phyloP scores from a whole-genome alignment of 2,329 filamentous ascomycete species.

The Colletotrichum theobromicola region DNA sequence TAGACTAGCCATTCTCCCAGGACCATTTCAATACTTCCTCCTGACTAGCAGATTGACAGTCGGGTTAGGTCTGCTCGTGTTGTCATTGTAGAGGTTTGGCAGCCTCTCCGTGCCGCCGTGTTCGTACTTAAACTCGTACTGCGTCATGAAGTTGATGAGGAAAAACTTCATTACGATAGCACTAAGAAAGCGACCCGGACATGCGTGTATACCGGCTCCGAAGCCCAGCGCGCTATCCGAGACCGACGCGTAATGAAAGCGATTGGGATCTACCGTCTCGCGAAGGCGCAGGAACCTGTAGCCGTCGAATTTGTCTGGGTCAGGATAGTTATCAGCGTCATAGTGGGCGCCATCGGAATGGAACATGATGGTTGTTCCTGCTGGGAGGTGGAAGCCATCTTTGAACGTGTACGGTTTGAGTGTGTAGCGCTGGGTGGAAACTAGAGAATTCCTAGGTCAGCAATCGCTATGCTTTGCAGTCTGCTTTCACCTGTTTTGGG shows the following conservation, averaged over 20 bases:
- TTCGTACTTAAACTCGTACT: background rate
- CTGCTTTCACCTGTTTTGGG: fast-evolving
- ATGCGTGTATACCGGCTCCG: background rate
- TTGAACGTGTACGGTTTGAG: background rate
- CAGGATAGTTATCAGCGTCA: background rate
- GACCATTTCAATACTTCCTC: background rate
- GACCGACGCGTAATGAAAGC: background rate
- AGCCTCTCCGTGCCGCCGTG: background rate
- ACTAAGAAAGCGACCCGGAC: background rate
- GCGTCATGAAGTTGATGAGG: background rate
- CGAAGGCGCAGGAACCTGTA: background rate
- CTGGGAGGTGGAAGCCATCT: background rate
- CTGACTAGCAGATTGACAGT: background rate
- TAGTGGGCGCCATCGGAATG: background rate
- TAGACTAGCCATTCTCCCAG: fast-evolving
- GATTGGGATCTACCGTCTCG: background rate
- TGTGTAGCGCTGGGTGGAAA: background rate
- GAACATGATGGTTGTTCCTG: background rate
- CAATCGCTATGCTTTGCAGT: background rate
- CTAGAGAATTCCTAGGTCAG: background rate
- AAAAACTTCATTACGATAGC: background rate
- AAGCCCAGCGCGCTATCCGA: background rate
- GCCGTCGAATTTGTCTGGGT: background rate
- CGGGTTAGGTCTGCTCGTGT: background rate
- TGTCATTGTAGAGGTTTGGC: background rate